Evolutionary conservation across 768 basidiomycete genomes (phyloP).

Genomic region (Pilatotrama ljubarskyi): DNA sequence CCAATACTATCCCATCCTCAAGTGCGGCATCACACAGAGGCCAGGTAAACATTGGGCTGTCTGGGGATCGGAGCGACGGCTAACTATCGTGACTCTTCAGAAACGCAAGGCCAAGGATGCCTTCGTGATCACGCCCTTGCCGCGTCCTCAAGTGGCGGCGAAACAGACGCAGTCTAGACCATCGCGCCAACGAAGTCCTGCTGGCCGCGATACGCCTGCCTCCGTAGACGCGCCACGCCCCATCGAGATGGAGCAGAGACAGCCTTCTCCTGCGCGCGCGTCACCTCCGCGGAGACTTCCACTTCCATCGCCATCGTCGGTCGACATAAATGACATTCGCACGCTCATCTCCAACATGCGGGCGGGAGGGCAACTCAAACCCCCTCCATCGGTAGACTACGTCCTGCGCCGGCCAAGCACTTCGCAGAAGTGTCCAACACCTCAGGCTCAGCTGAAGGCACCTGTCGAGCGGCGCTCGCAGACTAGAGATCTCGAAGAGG

Average conservation of each 20-base stretch:
- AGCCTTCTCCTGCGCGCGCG: too few relatives aligned
- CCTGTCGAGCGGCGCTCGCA: not conserved
- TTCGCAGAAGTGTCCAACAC: not conserved
- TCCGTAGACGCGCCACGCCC: not conserved
- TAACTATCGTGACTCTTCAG: not conserved
- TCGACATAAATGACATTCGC: slow-evolving; percentile 1
- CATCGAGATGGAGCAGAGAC: too few relatives aligned
- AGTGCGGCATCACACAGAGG: too few relatives aligned
- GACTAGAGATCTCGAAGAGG: not conserved
- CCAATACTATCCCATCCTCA: too few relatives aligned
- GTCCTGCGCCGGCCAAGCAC: not conserved
- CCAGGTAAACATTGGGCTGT: too few relatives aligned
- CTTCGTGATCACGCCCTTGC: not conserved
- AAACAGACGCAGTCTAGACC: not conserved
- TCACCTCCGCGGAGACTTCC: too few relatives aligned
- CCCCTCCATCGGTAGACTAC: slow-evolving; percentile 11
- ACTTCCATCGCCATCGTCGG: not conserved
- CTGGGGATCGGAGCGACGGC: too few relatives aligned
- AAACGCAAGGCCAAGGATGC: not conserved
- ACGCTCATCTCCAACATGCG: slow-evolving; percentile 12
- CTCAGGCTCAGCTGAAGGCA: not conserved
- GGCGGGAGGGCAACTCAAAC: slow-evolving; percentile 12
- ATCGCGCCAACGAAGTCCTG: not conserved
- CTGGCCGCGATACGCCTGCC: not conserved
- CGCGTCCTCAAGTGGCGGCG: not conserved